These are phyloP conservation scores for Fennellomyces sp. DNA, from an alignment of 371 early-diverging fungal species.

Conservation along the genomic window DNA sequence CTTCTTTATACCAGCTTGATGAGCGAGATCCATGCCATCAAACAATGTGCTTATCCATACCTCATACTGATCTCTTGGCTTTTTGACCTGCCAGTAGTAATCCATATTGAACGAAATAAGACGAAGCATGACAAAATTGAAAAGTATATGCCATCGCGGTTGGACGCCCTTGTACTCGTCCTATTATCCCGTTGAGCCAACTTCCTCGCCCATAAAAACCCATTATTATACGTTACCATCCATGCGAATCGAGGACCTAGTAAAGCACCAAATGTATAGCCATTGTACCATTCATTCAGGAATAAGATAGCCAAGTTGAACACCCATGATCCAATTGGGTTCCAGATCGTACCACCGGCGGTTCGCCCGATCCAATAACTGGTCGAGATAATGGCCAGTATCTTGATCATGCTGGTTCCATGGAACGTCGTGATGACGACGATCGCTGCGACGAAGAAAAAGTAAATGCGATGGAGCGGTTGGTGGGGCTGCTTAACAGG, in stretches of 20 bases:
- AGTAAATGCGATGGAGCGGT: conserved; percentile 36
- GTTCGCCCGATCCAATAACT: conserved; percentile 69
- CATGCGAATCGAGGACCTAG: conserved; percentile 64
- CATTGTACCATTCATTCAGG: conserved; percentile 70
- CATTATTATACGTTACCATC: conserved; percentile 54
- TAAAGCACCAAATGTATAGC: conserved; percentile 64
- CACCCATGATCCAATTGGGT: conserved; percentile 77
- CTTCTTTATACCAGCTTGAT: conserved; percentile 27
- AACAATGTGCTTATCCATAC: too few species aligned
- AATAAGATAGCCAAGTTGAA: conserved; percentile 80
- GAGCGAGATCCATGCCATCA: too few species aligned
- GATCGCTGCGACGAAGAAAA: conserved; percentile 65
- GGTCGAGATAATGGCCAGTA: conserved; percentile 56
- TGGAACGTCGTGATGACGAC: conserved; percentile 59
- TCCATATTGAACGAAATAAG: conserved; percentile 93
- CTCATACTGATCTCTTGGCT: conserved; percentile 16
- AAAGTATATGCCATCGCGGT: conserved; percentile 86
- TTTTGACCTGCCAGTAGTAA: conserved; percentile 77
- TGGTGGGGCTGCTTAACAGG: conserved; percentile 29
- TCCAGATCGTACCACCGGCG: conserved; percentile 52
- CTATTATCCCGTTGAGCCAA: conserved; percentile 25
- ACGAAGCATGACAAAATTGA: conserved; percentile 89
- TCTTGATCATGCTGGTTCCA: conserved; percentile 70
- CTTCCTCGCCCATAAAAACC: neutral
- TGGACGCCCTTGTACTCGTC: conserved; percentile 67